phyloP scores from a whole-genome alignment of 1,284 basidiomycete genomes.

The Pascua guehoae region DNA sequence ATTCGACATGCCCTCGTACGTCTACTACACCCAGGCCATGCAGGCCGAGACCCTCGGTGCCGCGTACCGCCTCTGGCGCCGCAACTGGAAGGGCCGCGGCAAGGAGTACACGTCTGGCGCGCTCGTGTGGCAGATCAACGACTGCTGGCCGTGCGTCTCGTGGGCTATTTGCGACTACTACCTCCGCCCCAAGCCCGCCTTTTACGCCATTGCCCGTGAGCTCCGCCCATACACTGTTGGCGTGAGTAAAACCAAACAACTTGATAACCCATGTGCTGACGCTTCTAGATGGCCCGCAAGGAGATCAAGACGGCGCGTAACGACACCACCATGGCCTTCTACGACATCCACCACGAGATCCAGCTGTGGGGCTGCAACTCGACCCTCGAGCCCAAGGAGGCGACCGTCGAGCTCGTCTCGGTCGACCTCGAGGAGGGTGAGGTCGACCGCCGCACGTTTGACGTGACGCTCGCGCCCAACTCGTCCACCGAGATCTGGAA shows the following conservation, averaged over 20 bases:
- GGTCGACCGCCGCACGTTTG: slow-evolving; percentile 55
- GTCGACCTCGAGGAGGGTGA: slow-evolving; percentile 57
- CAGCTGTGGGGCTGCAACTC: slow-evolving; percentile 83
- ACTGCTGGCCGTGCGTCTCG: slow-evolving; percentile 75
- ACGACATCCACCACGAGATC: slow-evolving; percentile 58
- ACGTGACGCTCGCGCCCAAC: slow-evolving; percentile 63
- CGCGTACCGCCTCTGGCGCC: slow-evolving; percentile 68
- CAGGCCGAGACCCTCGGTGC: slow-evolving; percentile 72
- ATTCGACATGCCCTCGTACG: slow-evolving; percentile 79
- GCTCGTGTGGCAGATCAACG: slow-evolving; percentile 78
- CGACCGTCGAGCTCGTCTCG: slow-evolving; percentile 62
- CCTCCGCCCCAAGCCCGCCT: slow-evolving; percentile 70
- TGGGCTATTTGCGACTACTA: slow-evolving; percentile 78
- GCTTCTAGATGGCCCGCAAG: slow-evolving; percentile 56
- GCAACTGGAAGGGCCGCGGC: slow-evolving; percentile 69
- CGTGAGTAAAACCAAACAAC: slow-evolving; percentile 31
- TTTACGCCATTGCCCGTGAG: slow-evolving; percentile 66
- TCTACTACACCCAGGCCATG: slow-evolving; percentile 78
- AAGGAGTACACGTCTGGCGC: slow-evolving; percentile 70
- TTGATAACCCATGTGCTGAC: neutral
- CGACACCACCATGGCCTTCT: slow-evolving; percentile 60
- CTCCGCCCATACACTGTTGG: slow-evolving; percentile 70
- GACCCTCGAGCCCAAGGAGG: slow-evolving; percentile 59
- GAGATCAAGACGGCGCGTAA: slow-evolving; percentile 61
- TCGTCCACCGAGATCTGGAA: slow-evolving; percentile 76